Conservation (phyloP, 257 asterid species). For the Solanum chmielewskii region DNA sequence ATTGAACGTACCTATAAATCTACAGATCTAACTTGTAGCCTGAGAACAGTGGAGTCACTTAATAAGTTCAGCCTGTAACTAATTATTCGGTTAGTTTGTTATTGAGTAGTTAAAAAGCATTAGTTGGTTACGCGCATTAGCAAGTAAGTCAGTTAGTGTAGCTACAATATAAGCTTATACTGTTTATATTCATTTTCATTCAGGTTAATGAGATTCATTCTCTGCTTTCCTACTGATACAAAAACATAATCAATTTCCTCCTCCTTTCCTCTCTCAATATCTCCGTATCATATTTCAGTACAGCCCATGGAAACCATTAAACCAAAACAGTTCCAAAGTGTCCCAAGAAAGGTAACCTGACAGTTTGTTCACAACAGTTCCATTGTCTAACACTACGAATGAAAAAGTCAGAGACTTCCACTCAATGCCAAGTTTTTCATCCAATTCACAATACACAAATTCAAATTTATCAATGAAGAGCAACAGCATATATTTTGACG, state of each 20-base stretch:
- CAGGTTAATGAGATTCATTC: background rate
- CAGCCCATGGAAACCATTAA: background rate
- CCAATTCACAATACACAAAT: background rate
- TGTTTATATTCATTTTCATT: background rate
- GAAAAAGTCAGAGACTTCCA: background rate
- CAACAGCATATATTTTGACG: background rate
- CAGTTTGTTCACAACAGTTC: background rate
- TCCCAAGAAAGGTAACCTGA: background rate
- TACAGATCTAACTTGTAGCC: background rate
- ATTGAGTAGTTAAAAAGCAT: too few species aligned
- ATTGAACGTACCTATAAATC: conserved; percentile 21
- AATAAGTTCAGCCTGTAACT: background rate
- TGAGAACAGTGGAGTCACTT: background rate
- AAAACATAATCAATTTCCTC: background rate
- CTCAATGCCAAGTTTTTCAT: background rate
- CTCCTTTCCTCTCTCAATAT: background rate
- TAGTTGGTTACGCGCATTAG: too few species aligned
- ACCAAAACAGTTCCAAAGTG: background rate
- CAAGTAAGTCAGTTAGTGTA: too few species aligned
- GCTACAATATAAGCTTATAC: too few species aligned
- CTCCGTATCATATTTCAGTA: background rate
- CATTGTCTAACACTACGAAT: background rate
- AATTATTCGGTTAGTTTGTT: too few species aligned
- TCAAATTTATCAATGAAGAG: background rate
- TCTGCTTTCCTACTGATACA: background rate